Base-by-base conservation (phyloP, 169 alveolate genomes). In the Cryptosporidium sp. region DNA sequence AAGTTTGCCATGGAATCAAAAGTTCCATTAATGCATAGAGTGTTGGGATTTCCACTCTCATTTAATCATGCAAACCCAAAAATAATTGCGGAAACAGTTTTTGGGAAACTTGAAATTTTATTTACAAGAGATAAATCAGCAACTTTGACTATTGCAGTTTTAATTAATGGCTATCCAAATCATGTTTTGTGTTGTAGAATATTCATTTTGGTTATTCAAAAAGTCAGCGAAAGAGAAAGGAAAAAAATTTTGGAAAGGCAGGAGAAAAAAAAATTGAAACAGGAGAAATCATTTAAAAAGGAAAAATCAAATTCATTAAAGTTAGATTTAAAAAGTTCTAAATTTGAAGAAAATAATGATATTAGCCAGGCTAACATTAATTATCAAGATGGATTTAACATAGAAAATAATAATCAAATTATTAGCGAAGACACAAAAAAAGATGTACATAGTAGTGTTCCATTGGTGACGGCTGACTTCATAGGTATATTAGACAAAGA, bases 1-100 rank as follows among this genome's bases (percentile, higher is more conserved):
- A 94, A 93, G 69, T 60, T 73, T 86, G 93, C 93, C 44, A 91
- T 94, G 67, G 93, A 93, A 61, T 85, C 93, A 29, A 93, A 93
- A 75, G 94, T 94, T n/a, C 97, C 97, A 29, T 91, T 85, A 71
- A 92, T 94, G 75, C 95, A 94, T 85, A 91, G 89, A 67, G 42
- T 80, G 0, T 80, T 80, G 29, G 89, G 89, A 18, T 80, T 80
- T 42, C 89, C 89, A 60, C 89, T 80, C 44, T 80, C 89, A 10
- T 80, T 80, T 26, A 80, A 80, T n/a, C 89, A 80, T 42, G 51
- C 89, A 21, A 45, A 62, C 35, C 65, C 89, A 8, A 80, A 80
- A 80, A 29, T 80, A 42, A 80, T 80, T 31, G 5, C 56, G 4
- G 89, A 80, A 21, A 35, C 89, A 16, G 44, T 80, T 16, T 67